A percentile compares a stretch with the other conserved stretches of the same genome.
phyloP scores from a whole-genome alignment of 192 early-diverging fungal species.

The Thamnidium elegans region DNA sequence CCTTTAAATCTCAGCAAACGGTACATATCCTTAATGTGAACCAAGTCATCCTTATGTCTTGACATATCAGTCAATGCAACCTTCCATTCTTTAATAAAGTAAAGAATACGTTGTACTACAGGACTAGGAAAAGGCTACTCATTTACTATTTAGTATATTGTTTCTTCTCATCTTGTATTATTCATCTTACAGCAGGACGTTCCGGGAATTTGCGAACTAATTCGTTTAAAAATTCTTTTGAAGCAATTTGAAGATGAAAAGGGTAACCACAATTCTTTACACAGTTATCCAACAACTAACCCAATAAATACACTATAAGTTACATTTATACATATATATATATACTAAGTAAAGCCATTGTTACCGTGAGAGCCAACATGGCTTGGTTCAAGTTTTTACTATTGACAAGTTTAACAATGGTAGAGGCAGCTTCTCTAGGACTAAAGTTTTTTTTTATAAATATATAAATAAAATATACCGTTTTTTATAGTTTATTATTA shows the following conservation, averaged over 20 bases:
- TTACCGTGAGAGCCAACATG: conserved; percentile 64
- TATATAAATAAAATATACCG: background rate
- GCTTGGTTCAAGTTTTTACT: conserved; percentile 53
- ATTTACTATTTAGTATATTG: background rate
- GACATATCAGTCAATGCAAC: conserved; percentile 81
- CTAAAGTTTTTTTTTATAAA: conserved; percentile 34
- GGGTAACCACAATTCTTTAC: conserved; percentile 99
- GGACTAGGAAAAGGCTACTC: conserved; percentile 56
- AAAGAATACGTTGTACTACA: conserved; percentile 84
- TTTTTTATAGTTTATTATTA: background rate
- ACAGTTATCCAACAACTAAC: conserved; percentile 87
- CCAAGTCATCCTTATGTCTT: conserved; percentile 90
- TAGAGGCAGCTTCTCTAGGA: conserved; percentile 71
- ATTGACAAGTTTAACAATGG: conserved; percentile 67
- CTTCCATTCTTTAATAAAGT: conserved; percentile 95
- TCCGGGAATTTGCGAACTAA: conserved; percentile 93
- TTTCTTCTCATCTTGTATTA: background rate
- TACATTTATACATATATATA: background rate
- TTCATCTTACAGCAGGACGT: conserved; percentile 65
- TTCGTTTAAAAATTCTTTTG: conserved; percentile 97
- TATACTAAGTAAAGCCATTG: background rate
- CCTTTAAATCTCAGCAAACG: conserved; percentile 86
- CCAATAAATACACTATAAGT: background rate
- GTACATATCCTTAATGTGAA: conserved; percentile 95
- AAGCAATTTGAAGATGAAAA: conserved; percentile 92